Evolutionary conservation across 306 rosid species (phyloP).

Genomic region (barrel medic (Medicago truncatula)): DNA sequence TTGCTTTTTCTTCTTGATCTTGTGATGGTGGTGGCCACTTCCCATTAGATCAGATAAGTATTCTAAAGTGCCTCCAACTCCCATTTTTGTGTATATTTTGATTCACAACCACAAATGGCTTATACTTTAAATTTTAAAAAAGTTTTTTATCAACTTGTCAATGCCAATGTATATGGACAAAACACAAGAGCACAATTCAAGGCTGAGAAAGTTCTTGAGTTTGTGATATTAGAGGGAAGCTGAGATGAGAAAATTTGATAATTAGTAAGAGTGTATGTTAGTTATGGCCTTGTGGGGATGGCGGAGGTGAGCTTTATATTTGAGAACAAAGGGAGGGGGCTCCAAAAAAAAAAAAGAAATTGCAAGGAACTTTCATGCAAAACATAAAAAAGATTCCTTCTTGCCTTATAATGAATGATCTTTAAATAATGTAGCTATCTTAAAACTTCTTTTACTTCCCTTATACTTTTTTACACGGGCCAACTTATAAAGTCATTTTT

Average conservation of each 20-base stretch:
- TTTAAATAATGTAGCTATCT: slow-evolving; percentile 40
- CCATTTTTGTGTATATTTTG: slow-evolving; percentile 55
- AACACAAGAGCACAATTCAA: not conserved
- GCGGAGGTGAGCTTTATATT: slow-evolving; percentile 32
- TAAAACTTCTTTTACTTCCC: slow-evolving; percentile 34
- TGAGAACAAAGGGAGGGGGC: slow-evolving; percentile 6
- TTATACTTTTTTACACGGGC: slow-evolving; percentile 37
- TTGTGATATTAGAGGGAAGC: no score
- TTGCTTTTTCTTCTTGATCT: slow-evolving; percentile 70
- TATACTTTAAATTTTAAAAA: not conserved
- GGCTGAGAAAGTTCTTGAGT: not conserved
- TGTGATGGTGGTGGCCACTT: slow-evolving; percentile 48
- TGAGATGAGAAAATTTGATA: no score
- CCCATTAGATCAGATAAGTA: slow-evolving; percentile 77
- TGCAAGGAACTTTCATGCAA: slow-evolving; percentile 53
- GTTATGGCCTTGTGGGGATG: slow-evolving; percentile 36
- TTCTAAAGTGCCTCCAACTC: slow-evolving; percentile 79
- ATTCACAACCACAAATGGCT: slow-evolving; percentile 17
- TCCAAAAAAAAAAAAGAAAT: slow-evolving; percentile 50
- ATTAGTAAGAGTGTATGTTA: not conserved
- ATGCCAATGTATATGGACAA: slow-evolving; percentile 9
- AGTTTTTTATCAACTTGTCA: not conserved
- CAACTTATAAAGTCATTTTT: slow-evolving; percentile 46
- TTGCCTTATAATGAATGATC: slow-evolving; percentile 57
- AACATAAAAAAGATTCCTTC: slow-evolving; percentile 54